Evolutionary conservation across 2,329 filamentous ascomycete species (phyloP).

Genomic region (Tolypocladium pustulatum): DNA sequence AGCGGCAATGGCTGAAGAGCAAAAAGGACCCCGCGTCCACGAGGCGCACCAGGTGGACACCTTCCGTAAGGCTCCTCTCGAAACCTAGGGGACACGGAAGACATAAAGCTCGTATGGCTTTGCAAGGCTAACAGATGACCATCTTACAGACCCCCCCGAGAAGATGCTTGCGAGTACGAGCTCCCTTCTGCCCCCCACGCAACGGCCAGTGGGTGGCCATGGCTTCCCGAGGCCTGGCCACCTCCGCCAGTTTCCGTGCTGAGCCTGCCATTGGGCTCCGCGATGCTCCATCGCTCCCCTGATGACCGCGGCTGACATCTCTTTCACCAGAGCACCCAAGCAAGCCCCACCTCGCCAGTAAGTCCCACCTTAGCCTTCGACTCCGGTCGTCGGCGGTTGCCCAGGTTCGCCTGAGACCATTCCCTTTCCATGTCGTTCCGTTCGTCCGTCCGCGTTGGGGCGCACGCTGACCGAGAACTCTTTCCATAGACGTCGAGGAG

Average conservation of each 20-base stretch:
- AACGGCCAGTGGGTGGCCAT: background rate
- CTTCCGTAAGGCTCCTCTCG: conserved; percentile 41
- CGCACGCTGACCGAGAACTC: conserved; percentile 4
- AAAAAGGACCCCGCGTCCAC: conserved; percentile 45
- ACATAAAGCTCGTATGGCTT: background rate
- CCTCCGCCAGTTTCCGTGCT: background rate
- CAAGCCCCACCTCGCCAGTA: conserved; percentile 57
- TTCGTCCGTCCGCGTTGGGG: background rate
- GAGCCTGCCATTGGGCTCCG: conserved; percentile 3
- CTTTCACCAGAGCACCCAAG: conserved; percentile 51
- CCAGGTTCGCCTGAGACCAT: conserved; percentile 1
- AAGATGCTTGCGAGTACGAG: conserved; percentile 59
- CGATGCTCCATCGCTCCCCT: background rate
- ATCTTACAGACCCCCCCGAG: conserved; percentile 44
- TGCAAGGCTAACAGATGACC: conserved; percentile 1
- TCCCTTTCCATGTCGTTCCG: conserved; percentile 2
- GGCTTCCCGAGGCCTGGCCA: background rate
- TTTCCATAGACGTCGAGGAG: conserved; percentile 45
- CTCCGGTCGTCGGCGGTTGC: conserved; percentile 1
- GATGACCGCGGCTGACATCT: conserved; percentile 14
- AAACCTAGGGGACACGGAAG: background rate
- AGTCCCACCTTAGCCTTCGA: conserved; percentile 19
- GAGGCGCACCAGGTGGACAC: conserved; percentile 72
- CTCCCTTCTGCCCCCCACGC: background rate
- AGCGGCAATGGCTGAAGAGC: conserved; percentile 32